Base-by-base conservation (phyloP, 306 rosid genomes). In the Cicer judaicum region DNA sequence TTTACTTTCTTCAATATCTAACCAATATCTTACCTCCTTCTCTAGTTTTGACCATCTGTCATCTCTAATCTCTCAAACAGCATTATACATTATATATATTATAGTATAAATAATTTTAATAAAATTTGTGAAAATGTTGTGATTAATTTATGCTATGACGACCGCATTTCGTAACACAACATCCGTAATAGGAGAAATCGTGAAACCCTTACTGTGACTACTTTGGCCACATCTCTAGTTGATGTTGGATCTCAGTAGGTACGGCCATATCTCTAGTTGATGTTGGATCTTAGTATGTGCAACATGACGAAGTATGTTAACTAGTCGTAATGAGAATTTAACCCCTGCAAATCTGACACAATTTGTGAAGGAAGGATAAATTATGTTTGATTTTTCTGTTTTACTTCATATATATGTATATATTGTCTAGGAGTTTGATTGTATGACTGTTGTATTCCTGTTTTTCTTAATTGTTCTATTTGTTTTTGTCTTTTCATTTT, bases 401-500 rank as follows among this genome's bases (percentile, higher is more conserved):
- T 43, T 9, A 8, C 38, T 39, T 7, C 7, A 29, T 8, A 57
- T 68, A 57, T 74, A 29, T 18, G 19, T 18, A 18, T 29, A 29
- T 29, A 29, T 29, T 29, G 36, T 29, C 36, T 29, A 5, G 10
- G 68, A 57, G 48, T 60, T 73, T 48, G 14, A 13, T 60, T 47
- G 68, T 48, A 56, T 13, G 14, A 43, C 44, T 24, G 49, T 56
- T 48, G 75, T 69, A 48, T 74, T 74, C 19, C 10, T 57, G 34
- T n/a, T 79, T 24, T 61, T 56, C 53, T 64, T 38, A 48, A 8
- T 36, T 38, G 6, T 48, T 68, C 21, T 41, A 48, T 16, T 57
- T 67, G 21, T 34, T 53, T 83, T 49, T 71, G 52, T 39, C 29
- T 75, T 67, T 60, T 46, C 40, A 19, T 60, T 52, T 60, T 52